phyloP scores from a whole-genome alignment of 2,329 filamentous ascomycete genomes.

The Trichoderma endophyticum region DNA sequence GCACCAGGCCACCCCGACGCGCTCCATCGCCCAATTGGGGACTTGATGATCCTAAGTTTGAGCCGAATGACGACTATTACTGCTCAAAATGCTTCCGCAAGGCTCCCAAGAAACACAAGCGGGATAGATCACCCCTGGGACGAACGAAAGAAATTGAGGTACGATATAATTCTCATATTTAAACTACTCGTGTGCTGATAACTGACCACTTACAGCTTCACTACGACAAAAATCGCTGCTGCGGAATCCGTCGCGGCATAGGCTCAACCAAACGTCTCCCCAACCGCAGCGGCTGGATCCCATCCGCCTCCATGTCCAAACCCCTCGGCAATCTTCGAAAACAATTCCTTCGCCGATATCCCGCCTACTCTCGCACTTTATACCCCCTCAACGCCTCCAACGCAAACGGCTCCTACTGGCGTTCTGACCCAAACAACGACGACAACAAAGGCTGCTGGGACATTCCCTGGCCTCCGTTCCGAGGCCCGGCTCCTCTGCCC shows the following conservation, averaged over 20 bases:
- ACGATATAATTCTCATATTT: neutral
- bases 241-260: slow-evolving; percentile 27
- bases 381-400: slow-evolving; percentile 27
- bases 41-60: slow-evolving; percentile 23
- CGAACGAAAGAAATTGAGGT: slow-evolving; percentile 25
- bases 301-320: slow-evolving; percentile 20
- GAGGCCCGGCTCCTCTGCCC: slow-evolving; percentile 25
- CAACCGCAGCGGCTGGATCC: slow-evolving; percentile 35
- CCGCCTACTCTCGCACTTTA: slow-evolving; percentile 29
- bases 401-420: slow-evolving; percentile 25
- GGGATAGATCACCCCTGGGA: slow-evolving; percentile 19
- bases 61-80: slow-evolving; percentile 30
- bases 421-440: slow-evolving; percentile 33
- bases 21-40: slow-evolving; percentile 29
- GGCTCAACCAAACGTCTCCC: slow-evolving; percentile 26
- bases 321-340: slow-evolving; percentile 24
- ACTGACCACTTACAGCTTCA: slow-evolving; percentile 21
- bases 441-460: slow-evolving; percentile 26
- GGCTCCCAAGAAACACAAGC: slow-evolving; percentile 27
- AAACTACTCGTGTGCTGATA: neutral
- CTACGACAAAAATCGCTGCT: slow-evolving; percentile 23
- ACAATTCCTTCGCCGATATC: slow-evolving; percentile 26
- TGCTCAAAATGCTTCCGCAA: slow-evolving; percentile 34
- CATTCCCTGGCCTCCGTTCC: slow-evolving; percentile 31
- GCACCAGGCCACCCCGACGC: slow-evolving; percentile 13